Base-by-base conservation (phyloP, 2,329 filamentous ascomycete genomes). In the Fragosphaeria purpurea region DNA sequence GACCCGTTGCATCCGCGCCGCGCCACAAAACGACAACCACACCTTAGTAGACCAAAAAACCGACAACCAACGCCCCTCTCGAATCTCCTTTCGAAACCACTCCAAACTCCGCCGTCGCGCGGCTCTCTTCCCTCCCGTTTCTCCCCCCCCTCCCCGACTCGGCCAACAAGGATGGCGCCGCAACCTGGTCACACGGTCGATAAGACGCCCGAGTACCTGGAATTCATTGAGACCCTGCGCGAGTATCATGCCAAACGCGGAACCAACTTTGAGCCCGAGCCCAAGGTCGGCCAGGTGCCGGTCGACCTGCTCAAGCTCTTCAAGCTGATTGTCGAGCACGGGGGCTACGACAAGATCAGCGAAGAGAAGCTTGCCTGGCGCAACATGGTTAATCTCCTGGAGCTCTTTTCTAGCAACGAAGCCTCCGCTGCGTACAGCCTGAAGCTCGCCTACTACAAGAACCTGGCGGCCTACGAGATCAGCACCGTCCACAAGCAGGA, bases 401-500 rank as follows among this genome's bases (percentile, higher is more conserved):
- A 86, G 46, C 79, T 90, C 56, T 81, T 81, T 61, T 82, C 82
- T 50, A 76, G 78, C 60, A 89, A 91, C 62, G 81, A 87, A 55
- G 77, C 88, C 6, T 87, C 88, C n/a, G 81, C 88, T 53, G 88
- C 88, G 11, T 95, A 94, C 68, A 79, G 85, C 53, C 72, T 95
- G 50, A 95, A 95, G 70, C 85, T 86, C 50, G 82, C 86, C 55
- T 95, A 93, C 70, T 94, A 94, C 72, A 90, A 88, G 66, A 88
- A 91, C 60, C 77, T 95, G 43, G 85, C 85, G 10, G 88, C 89
- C 2, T 95, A 86, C 67, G 89, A 95, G 67, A 93, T 95, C 61
- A 80, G 79, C 44, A 84, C 81, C 9, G 70, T 89, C 41, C 85
- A 90, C 68, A 78, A 82, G 49, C 82, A 85, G 65, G 86, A 89